Evolutionary conservation across 2,329 filamentous ascomycete species (phyloP).

Genomic region (Teratosphaeria zuluensis): DNA sequence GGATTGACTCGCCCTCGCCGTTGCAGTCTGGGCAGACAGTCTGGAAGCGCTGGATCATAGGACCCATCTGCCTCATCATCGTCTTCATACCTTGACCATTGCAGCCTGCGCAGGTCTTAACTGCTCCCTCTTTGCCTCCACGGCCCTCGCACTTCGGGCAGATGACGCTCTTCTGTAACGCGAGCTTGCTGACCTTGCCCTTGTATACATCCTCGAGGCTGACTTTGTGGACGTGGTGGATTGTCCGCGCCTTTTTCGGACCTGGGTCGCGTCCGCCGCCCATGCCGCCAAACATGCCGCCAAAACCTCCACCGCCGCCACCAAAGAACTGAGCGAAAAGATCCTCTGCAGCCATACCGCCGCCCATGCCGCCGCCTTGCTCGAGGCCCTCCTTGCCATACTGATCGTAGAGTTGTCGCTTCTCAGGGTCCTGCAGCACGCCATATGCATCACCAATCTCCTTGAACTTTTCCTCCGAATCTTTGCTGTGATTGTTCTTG

Average conservation of each 20-base stretch:
- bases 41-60: conserved; percentile 99
- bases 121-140: conserved; percentile 95
- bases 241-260: conserved; percentile 85
- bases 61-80: conserved; percentile 99
- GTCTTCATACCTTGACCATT: conserved; percentile 97
- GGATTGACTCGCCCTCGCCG: conserved; percentile 92
- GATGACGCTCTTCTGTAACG: conserved; percentile 93
- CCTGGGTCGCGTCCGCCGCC: conserved; percentile 70
- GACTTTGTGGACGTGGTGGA: conserved; percentile 97
- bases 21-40: conserved; percentile 97
- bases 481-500: conserved; percentile 92
- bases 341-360: conserved; percentile 88
- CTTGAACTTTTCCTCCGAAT: conserved; percentile 96
- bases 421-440: conserved; percentile 82
- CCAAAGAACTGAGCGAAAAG: conserved; percentile 97
- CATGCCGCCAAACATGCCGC: conserved; percentile 52
- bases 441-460: conserved; percentile 94
- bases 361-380: conserved; percentile 60
- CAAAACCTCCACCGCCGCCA: conserved; percentile 56
- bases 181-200: conserved; percentile 94
- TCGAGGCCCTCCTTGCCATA: conserved; percentile 96
- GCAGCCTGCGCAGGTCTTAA: conserved; percentile 83
- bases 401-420: conserved; percentile 87
- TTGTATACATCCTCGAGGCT: conserved; percentile 96
- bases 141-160: conserved; percentile 89